Evolutionary conservation across 1,284 basidiomycete genomes (phyloP), one percentile per base, ranked within the genome.

Genomic region (Dichomitus squalens): DNA sequence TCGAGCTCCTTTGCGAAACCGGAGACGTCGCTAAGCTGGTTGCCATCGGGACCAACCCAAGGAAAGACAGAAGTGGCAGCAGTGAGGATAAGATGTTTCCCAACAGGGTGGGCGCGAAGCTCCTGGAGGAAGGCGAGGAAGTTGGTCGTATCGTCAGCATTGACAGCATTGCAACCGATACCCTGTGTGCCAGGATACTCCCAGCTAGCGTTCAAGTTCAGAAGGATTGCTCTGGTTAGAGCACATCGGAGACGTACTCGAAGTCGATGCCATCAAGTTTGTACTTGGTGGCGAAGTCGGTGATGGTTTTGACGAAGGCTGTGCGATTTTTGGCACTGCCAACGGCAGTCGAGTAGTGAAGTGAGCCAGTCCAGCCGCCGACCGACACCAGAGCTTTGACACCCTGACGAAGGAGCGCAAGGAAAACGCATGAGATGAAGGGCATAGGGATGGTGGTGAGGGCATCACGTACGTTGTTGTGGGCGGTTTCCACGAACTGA

Each of bases 341-440:
- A 27, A 93, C 83, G 35, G 85, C 79, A 25, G 81, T 74, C 1
- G 93, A 95, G 72, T 87, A 96, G 72, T 72, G 87, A 11, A 61
- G 73, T 4, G 82, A 84, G 35, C 92, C 92, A 2, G 84, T 83
- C 93, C 93, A 96, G 35, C 94, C 94, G 48, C 94, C 94, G 51
- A 96, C 77, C 20, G 87, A 85, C 33, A 94, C 70, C 49, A 87
- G 77, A n/a, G 92, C 90, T 58, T 82, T 79, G 55, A 93, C 89
- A 14, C 36, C 27, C 36, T 50, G 12, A 4, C 35, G n/a, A 36
- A 36, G 29, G 77, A n/a, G n/a, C n/a, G n/a, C n/a, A n/a, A n/a
- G n/a, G n/a, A n/a, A n/a, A n/a, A n/a, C 74, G 76, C 89, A 96
- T 1, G 93, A 90, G 44, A 70, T 77, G 57, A 89, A 77, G 52